Base-by-base conservation (phyloP, 768 basidiomycete genomes). In the Trametes maxima region DNA sequence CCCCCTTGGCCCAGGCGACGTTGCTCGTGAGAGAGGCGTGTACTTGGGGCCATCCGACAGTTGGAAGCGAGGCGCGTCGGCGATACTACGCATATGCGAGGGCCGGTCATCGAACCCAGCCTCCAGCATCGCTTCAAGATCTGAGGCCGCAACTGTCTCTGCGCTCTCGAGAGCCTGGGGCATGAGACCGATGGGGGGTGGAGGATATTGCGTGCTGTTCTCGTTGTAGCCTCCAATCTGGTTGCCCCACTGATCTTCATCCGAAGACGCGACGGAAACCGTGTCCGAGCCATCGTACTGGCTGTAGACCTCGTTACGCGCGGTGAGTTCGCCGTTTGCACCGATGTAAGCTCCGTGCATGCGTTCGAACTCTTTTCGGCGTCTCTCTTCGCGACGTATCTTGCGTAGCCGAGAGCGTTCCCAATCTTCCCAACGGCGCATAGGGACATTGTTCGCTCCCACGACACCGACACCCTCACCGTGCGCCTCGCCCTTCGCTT, bases 341-440 rank as follows among this genome's bases (percentile, higher is more conserved):
- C 81, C 74, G 70, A 86, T 89, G 42, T 91, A 90, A 16, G 82
- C 78, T 33, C 89, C 88, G 72, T 91, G 87, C 36, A 79, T 73
- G 45, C 92, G 85, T 69, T 95, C 94, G 66, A 97, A 83, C 7
- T 98, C 94, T 68, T 79, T 80, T 59, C 89, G 78, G 59, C 94
- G 80, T 65, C 88, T 82, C 67, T 94, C 92, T 69, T 97, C 95
- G 1, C 97, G 87, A 62, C 85, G 86, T 35, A 96, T 64, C 76
- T 98, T 98, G 52, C 96, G 89, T 48, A 98, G 80, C 45, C 97
- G 83, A 24, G 94, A 96, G 22, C 95, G 86, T 71, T 99, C 97
- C 97, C 96, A 99, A 68, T 99, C 96, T 75, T 98, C 97, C 97
- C 97, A 99, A 51, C 96, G 84, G n/a, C 96, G 86, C 71, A 98